Evolutionary conservation across 345 rosid genomes (phyloP).

Genomic region (Isatis tinctoria): DNA sequence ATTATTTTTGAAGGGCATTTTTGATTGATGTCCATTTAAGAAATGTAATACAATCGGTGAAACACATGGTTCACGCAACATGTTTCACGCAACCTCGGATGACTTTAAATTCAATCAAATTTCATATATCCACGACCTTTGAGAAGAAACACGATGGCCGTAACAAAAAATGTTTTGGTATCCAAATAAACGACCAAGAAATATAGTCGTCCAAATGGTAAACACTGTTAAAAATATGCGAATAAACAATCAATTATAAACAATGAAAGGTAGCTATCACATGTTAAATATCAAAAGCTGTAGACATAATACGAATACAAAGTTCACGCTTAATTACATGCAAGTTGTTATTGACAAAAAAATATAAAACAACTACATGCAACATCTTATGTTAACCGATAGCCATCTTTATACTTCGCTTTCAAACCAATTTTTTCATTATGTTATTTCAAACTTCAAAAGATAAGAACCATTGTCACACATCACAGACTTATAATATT

Average conservation of each 20-base stretch:
- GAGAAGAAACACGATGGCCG: background rate
- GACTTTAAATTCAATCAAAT: background rate
- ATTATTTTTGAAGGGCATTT: too few species aligned
- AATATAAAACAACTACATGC: background rate
- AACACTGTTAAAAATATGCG: too few species aligned
- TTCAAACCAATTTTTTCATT: background rate
- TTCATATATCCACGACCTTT: background rate
- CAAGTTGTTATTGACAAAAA: background rate
- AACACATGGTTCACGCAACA: background rate
- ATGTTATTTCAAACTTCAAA: background rate
- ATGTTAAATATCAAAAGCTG: background rate
- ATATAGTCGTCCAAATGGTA: too few species aligned
- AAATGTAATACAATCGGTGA: background rate
- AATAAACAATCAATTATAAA: background rate
- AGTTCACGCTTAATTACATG: background rate
- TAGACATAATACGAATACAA: conserved; percentile 4
- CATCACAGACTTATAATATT: background rate
- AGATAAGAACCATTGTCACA: background rate
- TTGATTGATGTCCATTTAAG: background rate
- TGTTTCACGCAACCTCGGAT: background rate
- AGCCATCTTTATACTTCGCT: background rate
- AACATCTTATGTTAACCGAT: background rate
- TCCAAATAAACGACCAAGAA: background rate
- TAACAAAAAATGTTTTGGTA: background rate
- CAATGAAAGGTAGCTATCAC: conserved; percentile 11